Percentiles rank a stretch among this genome's conserved stretches.
Evolutionary conservation across 169 alveolate species (phyloP).

Genomic region (Eimeria falciformis): DNA sequence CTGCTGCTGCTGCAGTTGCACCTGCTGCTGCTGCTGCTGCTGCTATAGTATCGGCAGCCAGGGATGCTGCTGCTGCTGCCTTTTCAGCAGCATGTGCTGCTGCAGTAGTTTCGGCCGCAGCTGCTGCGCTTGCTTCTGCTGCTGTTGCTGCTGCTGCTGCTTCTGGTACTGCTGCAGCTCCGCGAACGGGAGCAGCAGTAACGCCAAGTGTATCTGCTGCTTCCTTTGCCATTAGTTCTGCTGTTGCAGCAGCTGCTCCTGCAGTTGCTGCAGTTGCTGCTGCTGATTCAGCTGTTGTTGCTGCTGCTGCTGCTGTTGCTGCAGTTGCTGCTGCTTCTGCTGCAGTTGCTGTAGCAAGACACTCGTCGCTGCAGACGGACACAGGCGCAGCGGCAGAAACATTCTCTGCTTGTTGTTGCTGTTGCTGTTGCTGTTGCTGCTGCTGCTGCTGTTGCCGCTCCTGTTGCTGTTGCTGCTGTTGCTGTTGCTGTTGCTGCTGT

Average conservation of each 20-base stretch:
- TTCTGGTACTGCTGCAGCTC: neutral
- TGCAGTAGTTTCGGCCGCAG: neutral
- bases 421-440: conserved; percentile 10
- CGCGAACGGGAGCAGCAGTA: neutral
- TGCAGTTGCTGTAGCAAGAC: neutral
- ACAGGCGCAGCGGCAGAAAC: neutral
- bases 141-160: neutral
- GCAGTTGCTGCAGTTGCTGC: neutral
- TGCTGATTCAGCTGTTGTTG: neutral
- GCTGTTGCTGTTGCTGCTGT: conserved; percentile 26
- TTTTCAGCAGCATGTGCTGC: neutral
- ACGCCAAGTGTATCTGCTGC: neutral
- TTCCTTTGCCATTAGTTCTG: neutral
- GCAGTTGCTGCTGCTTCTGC: neutral
- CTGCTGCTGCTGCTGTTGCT: neutral
- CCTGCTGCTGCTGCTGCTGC: neutral
- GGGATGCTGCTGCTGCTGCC: conserved; percentile 19
- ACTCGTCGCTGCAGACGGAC: no score
- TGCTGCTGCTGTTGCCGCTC: neutral
- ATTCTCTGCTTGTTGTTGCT: neutral
- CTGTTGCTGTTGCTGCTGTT: conserved; percentile 10
- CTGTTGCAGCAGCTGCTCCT: neutral
- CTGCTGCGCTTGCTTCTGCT: neutral
- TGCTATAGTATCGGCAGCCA: neutral
- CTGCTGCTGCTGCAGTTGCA: neutral